phyloP scores from a whole-genome alignment of 306 rosid genomes.

The Citrullus amarus region DNA sequence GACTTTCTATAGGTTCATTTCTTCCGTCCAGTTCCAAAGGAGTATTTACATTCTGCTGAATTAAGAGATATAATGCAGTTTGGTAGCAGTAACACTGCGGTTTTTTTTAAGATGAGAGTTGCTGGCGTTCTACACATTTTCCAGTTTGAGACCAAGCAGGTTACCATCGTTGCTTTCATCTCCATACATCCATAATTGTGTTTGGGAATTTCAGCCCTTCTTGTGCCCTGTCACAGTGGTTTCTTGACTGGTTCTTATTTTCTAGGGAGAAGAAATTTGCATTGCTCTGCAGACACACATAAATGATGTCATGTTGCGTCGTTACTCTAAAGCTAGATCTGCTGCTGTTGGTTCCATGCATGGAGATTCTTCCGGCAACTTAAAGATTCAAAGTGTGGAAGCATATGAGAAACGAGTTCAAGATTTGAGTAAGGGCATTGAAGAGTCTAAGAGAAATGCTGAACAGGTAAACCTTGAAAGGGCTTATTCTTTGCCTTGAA shows the following conservation, averaged over 20 bases:
- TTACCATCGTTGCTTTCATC: slow-evolving; percentile 14
- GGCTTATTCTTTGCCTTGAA: too few relatives aligned
- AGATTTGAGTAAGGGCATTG: slow-evolving; percentile 62
- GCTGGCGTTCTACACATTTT: slow-evolving; percentile 96
- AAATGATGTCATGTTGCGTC: slow-evolving; percentile 85
- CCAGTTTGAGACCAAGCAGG: slow-evolving; percentile 96
- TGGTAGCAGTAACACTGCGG: slow-evolving; percentile 95
- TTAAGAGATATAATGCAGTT: slow-evolving; percentile 96
- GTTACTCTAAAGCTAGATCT: slow-evolving; percentile 71
- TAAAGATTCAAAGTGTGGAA: slow-evolving; percentile 44
- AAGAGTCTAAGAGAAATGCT: slow-evolving; percentile 66
- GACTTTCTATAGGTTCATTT: slow-evolving; percentile 58
- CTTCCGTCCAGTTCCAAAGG: slow-evolving; percentile 95
- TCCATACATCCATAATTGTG: not conserved
- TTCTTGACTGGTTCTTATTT: slow-evolving; percentile 11
- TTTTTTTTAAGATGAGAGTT: slow-evolving; percentile 94
- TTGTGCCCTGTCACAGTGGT: not conserved
- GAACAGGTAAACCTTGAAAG: slow-evolving; percentile 49
- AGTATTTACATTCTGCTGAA: slow-evolving; percentile 89
- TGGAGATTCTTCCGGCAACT: slow-evolving; percentile 46
- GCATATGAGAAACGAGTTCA: slow-evolving; percentile 50
- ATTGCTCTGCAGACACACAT: slow-evolving; percentile 94
- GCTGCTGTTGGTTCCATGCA: slow-evolving; percentile 32
- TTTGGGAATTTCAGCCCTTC: not conserved
- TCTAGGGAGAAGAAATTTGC: slow-evolving; percentile 94